Evolutionary conservation across 1,139 yeast species (phyloP).

Genomic region (Saccharomyces hybrid): DNA sequence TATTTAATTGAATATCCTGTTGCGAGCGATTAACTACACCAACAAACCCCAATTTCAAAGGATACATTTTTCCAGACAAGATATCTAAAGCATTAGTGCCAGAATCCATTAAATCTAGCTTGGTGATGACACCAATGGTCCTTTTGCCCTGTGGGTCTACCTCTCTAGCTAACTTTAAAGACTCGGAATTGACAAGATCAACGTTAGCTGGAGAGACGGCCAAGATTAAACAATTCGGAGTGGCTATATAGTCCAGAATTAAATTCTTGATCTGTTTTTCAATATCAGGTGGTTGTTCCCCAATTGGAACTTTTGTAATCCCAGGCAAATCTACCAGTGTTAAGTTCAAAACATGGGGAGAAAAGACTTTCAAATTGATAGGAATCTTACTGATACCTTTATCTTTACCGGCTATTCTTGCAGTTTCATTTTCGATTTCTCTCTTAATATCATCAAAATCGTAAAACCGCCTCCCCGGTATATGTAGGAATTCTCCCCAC

Average conservation of each 20-base stretch:
- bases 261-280: conserved; percentile 86
- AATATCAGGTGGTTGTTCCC: conserved; percentile 95
- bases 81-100: conserved; percentile 96
- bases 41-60: conserved; percentile 86
- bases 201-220: conserved; percentile 98
- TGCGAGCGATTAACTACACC: conserved; percentile 96
- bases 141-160: conserved; percentile 96
- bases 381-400: conserved; percentile 92
- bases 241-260: conserved; percentile 84
- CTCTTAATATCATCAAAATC: conserved; percentile 73
- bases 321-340: conserved; percentile 96
- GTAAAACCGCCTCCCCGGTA: conserved; percentile 77
- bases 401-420: conserved; percentile 88
- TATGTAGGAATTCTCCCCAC: conserved; percentile 94
- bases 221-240: conserved; percentile 87
- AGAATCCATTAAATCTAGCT: conserved; percentile 93
- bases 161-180: conserved; percentile 88
- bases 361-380: conserved; percentile 79
- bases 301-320: conserved; percentile 91
- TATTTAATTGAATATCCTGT: conserved; percentile 81
- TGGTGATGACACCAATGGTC: conserved; percentile 89
- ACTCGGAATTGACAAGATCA: conserved; percentile 91
- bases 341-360: conserved; percentile 82
- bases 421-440: conserved; percentile 88
- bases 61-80: conserved; percentile 88